Evolutionary conservation across 306 rosid species (phyloP).

Genomic region (Elaeagnus macrophylla): DNA sequence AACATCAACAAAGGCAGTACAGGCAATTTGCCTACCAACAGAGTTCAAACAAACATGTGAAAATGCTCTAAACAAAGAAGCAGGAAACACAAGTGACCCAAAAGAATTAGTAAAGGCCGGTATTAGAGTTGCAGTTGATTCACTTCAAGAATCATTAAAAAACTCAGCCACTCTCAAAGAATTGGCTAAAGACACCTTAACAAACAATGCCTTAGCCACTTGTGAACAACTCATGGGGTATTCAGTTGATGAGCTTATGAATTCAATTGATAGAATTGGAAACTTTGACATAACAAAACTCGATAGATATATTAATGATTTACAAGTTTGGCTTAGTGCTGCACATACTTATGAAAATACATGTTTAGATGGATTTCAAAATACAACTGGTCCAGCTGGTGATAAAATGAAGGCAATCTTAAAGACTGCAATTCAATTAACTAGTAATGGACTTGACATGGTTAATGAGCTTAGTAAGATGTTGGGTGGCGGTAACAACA

Average conservation of each 20-base stretch:
- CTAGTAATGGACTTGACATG: conserved; percentile 59
- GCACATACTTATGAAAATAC: conserved; percentile 50
- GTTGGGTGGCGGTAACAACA: not conserved
- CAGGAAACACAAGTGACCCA: conserved; percentile 23
- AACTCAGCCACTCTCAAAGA: conserved; percentile 30
- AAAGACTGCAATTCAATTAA: conserved; percentile 38
- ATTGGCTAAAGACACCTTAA: conserved; percentile 34
- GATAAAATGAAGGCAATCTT: conserved; percentile 31
- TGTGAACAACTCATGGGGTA: conserved; percentile 52
- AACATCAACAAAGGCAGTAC: conserved; percentile 21
- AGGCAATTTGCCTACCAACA: conserved; percentile 50
- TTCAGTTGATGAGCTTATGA: conserved; percentile 38
- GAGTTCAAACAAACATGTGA: conserved; percentile 47
- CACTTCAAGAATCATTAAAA: conserved; percentile 19
- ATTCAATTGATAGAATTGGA: conserved; percentile 27
- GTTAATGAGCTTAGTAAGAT: conserved; percentile 19
- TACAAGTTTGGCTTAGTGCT: conserved; percentile 57
- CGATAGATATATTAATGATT: conserved; percentile 30
- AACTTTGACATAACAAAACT: conserved; percentile 29
- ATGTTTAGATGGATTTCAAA: conserved; percentile 54
- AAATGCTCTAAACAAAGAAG: conserved; percentile 11
- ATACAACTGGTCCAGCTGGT: conserved; percentile 36
- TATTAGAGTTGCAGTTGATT: conserved; percentile 19
- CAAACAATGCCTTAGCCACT: conserved; percentile 40
- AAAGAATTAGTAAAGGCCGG: conserved; percentile 39